phyloP scores from a whole-genome alignment of 1,139 yeast genomes.

The Candida pseudoviswanathii region DNA sequence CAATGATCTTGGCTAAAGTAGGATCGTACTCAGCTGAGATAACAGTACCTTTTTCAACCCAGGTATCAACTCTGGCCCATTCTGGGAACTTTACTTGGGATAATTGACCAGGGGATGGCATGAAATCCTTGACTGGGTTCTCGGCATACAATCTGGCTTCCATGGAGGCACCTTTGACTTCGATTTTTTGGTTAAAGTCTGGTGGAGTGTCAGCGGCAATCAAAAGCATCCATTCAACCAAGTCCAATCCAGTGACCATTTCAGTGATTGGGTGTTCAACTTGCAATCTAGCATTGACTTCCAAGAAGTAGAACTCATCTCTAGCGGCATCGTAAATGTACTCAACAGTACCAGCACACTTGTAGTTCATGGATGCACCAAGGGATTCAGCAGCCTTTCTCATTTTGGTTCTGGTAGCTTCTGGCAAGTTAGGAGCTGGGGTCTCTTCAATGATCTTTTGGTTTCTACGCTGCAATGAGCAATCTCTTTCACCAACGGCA shows the following conservation, averaged over 20 bases:
- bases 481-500: constrained; percentile 95
- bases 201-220: constrained; percentile 92
- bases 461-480: constrained; percentile 95
- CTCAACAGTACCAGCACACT: constrained; percentile 97
- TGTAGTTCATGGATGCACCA: constrained; percentile 79
- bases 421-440: constrained; percentile 94
- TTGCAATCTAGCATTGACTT: constrained; percentile 94
- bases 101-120: constrained; percentile 95
- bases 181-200: constrained; percentile 60
- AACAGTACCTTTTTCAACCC: constrained; percentile 91
- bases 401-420: constrained; percentile 70
- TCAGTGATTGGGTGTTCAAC: constrained; percentile 98
- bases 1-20: constrained; percentile 93
- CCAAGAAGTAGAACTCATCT: constrained; percentile 90
- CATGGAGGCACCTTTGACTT: constrained; percentile 85
- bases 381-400: constrained; percentile 83
- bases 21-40: constrained; percentile 96
- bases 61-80: constrained; percentile 91
- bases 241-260: constrained; percentile 88
- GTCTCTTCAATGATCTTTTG: constrained; percentile 97
- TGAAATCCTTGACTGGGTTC: constrained; percentile 91
- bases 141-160: constrained; percentile 97
- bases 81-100: constrained; percentile 82
- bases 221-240: constrained; percentile 94
- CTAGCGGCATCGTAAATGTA: constrained; percentile 84